Conservation (phyloP, 2,329 filamentous ascomycete genomes). For the Exophiala spinifera region DNA sequence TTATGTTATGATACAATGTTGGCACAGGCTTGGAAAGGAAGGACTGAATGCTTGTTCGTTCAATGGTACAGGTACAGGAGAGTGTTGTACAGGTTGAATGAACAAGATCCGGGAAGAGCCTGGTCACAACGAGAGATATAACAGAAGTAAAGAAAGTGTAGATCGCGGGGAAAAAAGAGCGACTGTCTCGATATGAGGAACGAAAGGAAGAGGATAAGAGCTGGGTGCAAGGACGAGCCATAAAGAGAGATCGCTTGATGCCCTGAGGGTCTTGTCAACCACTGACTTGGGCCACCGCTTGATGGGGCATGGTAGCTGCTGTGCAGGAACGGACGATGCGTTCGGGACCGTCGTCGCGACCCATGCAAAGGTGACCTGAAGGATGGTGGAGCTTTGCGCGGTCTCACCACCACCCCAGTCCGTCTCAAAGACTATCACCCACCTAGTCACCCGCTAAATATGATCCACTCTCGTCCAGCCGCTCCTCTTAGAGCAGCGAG, state of each 20-base stretch:
- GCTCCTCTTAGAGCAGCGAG: constrained; percentile 23
- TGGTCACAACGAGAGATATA: constrained; percentile 28
- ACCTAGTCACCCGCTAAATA: constrained; percentile 15
- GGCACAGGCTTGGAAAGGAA: constrained; percentile 29
- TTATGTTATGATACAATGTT: constrained; percentile 25
- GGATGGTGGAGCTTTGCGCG: constrained; percentile 18
- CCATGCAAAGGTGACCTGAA: constrained; percentile 21
- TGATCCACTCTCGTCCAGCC: constrained; percentile 22
- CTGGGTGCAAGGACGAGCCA: constrained; percentile 28
- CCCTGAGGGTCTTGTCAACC: constrained; percentile 22
- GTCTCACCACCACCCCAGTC: constrained; percentile 26
- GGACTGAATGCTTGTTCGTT: constrained; percentile 30
- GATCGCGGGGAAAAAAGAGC: constrained; percentile 29
- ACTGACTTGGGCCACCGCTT: constrained; percentile 24
- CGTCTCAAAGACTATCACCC: constrained; percentile 29
- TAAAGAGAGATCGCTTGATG: constrained; percentile 30
- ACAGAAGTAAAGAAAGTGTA: constrained; percentile 25
- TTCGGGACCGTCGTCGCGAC: constrained; percentile 29
- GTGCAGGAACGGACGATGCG: constrained; percentile 26
- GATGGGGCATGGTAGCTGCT: constrained; percentile 16
- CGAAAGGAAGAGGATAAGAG: constrained; percentile 24
- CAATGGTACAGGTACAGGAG: constrained; percentile 19
- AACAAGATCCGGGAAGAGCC: constrained; percentile 30
- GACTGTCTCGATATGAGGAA: constrained; percentile 30
- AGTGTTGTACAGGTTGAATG: constrained; percentile 28